These are phyloP conservation scores for Bauhinia variegata DNA, from an alignment of 306 rosid species.

Conservation along the genomic window DNA sequence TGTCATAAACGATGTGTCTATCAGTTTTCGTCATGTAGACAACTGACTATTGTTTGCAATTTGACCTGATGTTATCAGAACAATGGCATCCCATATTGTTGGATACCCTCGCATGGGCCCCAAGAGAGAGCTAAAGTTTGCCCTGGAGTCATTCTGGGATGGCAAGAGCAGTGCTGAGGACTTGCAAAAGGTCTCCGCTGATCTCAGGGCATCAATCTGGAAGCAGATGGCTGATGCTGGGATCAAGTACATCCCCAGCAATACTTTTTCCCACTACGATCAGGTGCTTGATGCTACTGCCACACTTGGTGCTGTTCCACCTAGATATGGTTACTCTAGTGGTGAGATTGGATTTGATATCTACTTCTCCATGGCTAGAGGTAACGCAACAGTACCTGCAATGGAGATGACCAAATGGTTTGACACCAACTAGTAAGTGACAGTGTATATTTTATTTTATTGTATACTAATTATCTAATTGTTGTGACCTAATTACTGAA, in stretches of 20 bases:
- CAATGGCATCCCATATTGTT: constrained; percentile 87
- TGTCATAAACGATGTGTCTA: no score
- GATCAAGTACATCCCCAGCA: constrained; percentile 91
- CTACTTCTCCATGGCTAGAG: constrained; percentile 95
- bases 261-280: constrained; percentile 81
- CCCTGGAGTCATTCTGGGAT: constrained; percentile 92
- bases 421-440: constrained; percentile 93
- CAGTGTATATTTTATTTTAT: background rate
- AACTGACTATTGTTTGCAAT: constrained; percentile 22
- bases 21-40: background rate
- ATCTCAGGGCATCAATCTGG: constrained; percentile 86
- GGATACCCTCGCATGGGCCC: constrained; percentile 98
- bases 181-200: constrained; percentile 75
- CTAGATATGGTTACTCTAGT: constrained; percentile 79
- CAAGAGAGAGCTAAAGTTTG: constrained; percentile 95
- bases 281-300: constrained; percentile 85
- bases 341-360: constrained; percentile 86
- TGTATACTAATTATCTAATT: background rate
- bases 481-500: constrained; percentile 28
- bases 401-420: constrained; percentile 99
- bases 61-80: constrained; percentile 44
- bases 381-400: constrained; percentile 89
- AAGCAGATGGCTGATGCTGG: constrained; percentile 78
- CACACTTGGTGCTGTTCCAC: constrained; percentile 83
- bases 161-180: constrained; percentile 85